Percentiles rank a stretch among this genome's conserved stretches.
Evolutionary conservation across 768 basidiomycete species (phyloP).

Genomic region (Trametes cubensis): DNA sequence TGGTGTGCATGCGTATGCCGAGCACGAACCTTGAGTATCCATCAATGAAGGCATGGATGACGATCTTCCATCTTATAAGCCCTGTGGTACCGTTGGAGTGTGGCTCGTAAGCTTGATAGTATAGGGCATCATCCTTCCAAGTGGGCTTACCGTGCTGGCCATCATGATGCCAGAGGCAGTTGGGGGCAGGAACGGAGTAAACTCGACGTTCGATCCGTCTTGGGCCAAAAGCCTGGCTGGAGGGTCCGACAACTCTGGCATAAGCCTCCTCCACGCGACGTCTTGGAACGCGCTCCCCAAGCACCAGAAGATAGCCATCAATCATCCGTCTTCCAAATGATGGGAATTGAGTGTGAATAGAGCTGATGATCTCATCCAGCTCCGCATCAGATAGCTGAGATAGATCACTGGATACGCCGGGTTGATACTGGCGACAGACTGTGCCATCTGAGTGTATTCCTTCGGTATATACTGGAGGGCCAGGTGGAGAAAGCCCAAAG

Average conservation of each 20-base stretch:
- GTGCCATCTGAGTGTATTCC: background rate
- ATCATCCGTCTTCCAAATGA: constrained; percentile 29
- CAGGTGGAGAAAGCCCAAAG: background rate
- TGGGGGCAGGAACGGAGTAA: constrained; percentile 40
- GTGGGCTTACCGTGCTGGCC: constrained; percentile 39
- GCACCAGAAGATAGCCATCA: constrained; percentile 26
- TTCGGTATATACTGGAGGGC: background rate
- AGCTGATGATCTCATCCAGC: constrained; percentile 27
- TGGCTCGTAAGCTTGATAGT: too few species aligned
- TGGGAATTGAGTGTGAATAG: constrained; percentile 31
- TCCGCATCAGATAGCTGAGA: constrained; percentile 29
- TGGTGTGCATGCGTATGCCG: constrained; percentile 41
- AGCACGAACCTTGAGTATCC: constrained; percentile 42
- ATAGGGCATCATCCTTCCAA: background rate
- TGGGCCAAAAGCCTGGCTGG: constrained; percentile 29
- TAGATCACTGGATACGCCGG: background rate
- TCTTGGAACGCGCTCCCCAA: constrained; percentile 29
- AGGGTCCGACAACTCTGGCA: constrained; percentile 27
- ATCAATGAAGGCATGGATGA: constrained; percentile 47
- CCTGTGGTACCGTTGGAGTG: too few species aligned
- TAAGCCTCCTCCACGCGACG: constrained; percentile 29
- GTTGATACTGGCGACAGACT: background rate
- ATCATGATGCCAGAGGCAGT: constrained; percentile 45
- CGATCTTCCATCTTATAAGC: constrained; percentile 41
- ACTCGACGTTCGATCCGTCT: constrained; percentile 30